Conservation (phyloP, 2,329 filamentous ascomycete genomes). For the Endoconidiophora laricicola region DNA sequence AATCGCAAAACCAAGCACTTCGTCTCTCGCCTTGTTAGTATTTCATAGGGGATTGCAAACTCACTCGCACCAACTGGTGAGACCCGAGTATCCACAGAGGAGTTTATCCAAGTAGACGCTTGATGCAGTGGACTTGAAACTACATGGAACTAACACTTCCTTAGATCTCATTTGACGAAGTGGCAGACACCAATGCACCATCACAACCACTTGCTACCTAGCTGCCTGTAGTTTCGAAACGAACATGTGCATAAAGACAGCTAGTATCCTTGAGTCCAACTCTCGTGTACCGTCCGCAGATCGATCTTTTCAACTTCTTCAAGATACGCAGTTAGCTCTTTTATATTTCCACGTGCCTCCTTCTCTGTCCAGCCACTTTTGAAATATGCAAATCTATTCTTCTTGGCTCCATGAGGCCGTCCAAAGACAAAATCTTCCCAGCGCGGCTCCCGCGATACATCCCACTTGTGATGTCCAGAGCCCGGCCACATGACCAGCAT, state of each 20-base stretch:
- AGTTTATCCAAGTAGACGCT: not conserved
- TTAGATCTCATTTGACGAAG: not conserved
- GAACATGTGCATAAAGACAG: not conserved
- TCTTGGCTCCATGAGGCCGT: not conserved
- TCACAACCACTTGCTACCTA: not conserved
- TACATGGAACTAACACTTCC: not conserved
- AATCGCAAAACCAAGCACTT: too few relatives aligned
- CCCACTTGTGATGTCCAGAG: slow-evolving; percentile 3
- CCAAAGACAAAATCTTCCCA: slow-evolving; percentile 11
- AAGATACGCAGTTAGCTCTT: not conserved
- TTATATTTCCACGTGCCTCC: not conserved
- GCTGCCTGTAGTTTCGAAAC: not conserved
- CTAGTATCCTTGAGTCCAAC: not conserved
- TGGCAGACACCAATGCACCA: not conserved
- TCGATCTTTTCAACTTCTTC: slow-evolving; percentile 1
- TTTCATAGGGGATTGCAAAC: too few relatives aligned
- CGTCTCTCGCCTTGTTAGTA: too few relatives aligned
- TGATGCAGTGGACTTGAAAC: not conserved
- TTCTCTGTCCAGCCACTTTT: slow-evolving; percentile 4
- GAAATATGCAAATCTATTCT: slow-evolving; percentile 8
- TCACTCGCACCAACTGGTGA: too few relatives aligned
- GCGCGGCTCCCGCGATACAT: slow-evolving; percentile 2
- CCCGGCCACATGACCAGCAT: slow-evolving; percentile 7
- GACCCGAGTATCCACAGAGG: not conserved
- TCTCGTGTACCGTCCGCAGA: not conserved